Conservation (phyloP, 2,329 filamentous ascomycete genomes). For the Alternaria sp. region DNA sequence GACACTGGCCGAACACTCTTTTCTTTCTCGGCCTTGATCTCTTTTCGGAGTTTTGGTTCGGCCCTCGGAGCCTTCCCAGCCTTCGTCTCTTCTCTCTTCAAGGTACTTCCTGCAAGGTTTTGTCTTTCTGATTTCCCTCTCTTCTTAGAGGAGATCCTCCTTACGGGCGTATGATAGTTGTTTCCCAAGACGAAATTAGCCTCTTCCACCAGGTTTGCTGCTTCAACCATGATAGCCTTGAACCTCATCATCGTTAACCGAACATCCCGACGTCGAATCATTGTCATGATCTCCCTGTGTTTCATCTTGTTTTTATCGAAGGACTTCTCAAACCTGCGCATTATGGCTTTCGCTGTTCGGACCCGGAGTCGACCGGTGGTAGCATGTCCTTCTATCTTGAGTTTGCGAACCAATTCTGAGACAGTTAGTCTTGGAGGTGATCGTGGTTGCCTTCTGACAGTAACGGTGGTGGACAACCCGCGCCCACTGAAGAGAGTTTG, state of each 20-base stretch:
- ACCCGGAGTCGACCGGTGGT: conserved; percentile 4
- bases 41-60: not conserved
- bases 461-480: not conserved
- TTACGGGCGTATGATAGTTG: not conserved
- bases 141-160: not conserved
- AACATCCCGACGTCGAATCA: not conserved
- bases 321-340: not conserved
- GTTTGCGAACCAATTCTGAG: not conserved
- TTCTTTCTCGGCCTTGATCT: not conserved
- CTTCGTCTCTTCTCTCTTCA: not conserved
- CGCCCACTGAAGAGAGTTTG: not conserved
- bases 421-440: conserved; percentile 6
- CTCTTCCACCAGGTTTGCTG: not conserved
- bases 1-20: not conserved
- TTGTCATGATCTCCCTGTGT: not conserved
- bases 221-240: not conserved
- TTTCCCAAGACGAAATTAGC: not conserved
- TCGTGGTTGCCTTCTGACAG: not conserved
- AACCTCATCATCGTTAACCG: not conserved
- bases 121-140: not conserved
- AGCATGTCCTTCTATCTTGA: conserved; percentile 2
- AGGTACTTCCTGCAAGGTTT: not conserved
- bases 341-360: conserved; percentile 10
- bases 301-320: not conserved
- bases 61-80: not conserved